A percentile compares a stretch with the other conserved stretches of the same genome.
These are phyloP conservation scores for Moricandia arvensis DNA, from an alignment of 345 rosid genomes.

Conservation along the genomic window DNA sequence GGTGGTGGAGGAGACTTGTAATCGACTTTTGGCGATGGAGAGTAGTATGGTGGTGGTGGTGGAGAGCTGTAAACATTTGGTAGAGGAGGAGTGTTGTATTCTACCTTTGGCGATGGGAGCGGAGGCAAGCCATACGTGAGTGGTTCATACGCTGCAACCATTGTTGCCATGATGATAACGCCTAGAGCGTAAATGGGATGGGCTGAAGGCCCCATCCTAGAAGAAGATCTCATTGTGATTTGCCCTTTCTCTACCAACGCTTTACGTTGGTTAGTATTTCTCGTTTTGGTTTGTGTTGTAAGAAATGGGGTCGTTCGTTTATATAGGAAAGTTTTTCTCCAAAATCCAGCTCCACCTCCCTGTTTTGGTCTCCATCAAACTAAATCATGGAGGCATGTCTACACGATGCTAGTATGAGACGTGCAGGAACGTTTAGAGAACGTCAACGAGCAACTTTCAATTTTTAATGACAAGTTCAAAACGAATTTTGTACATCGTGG, in stretches of 20 bases:
- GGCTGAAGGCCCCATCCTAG: conserved; percentile 4
- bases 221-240: not conserved
- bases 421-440: not conserved
- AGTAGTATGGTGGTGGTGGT: not conserved
- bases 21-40: not conserved
- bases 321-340: not conserved
- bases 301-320: not conserved
- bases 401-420: not conserved
- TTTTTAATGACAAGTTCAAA: not conserved
- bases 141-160: not conserved
- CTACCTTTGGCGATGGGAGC: not conserved
- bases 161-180: conserved; percentile 1
- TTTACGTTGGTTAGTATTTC: not conserved
- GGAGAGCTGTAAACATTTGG: not conserved
- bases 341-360: not conserved
- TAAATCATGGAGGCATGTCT: conserved; percentile 2
- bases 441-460: not conserved
- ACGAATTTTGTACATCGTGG: not conserved
- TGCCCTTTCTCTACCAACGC: not conserved
- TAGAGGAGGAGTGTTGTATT: not conserved
- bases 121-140: not conserved
- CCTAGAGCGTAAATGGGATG: not conserved
- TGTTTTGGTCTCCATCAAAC: not conserved
- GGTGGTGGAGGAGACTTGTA: not conserved
- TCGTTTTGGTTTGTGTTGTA: not conserved